Evolutionary conservation across 2,329 filamentous ascomycete species (phyloP).

Genomic region (Hymenoscyphus albidus): DNA sequence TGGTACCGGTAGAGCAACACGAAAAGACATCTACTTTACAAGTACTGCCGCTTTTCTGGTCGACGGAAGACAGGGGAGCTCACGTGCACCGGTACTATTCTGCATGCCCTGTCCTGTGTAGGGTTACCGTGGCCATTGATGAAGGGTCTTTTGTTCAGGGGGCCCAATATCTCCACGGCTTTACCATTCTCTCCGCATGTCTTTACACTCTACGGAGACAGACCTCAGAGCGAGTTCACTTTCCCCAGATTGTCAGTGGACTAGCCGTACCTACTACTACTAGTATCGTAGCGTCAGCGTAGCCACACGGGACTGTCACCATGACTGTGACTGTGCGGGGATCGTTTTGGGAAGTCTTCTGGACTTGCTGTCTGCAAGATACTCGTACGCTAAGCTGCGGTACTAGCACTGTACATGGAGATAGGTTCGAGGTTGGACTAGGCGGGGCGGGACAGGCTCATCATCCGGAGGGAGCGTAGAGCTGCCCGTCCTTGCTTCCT

Average conservation of each 20-base stretch:
- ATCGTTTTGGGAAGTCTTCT: background rate
- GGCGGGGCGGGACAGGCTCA: background rate
- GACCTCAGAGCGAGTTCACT: constrained; percentile 3
- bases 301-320: background rate
- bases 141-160: background rate
- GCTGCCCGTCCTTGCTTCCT: background rate
- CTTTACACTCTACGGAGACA: too few relatives aligned
- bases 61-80: background rate
- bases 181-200: background rate
- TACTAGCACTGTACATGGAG: too few relatives aligned
- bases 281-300: background rate
- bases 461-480: background rate
- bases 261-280: background rate
- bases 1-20: too few relatives aligned
- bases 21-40: too few relatives aligned
- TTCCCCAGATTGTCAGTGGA: constrained; percentile 9
- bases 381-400: too few relatives aligned
- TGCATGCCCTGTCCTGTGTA: background rate
- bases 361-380: background rate
- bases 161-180: background rate
- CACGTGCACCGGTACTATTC: constrained; percentile 15
- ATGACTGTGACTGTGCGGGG: background rate
- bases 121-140: background rate
- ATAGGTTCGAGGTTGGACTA: too few relatives aligned
- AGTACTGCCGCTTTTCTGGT: too few relatives aligned